These are phyloP conservation scores for Mycena citricolor DNA, from an alignment of 1,284 basidiomycete species.

Conservation along the genomic window DNA sequence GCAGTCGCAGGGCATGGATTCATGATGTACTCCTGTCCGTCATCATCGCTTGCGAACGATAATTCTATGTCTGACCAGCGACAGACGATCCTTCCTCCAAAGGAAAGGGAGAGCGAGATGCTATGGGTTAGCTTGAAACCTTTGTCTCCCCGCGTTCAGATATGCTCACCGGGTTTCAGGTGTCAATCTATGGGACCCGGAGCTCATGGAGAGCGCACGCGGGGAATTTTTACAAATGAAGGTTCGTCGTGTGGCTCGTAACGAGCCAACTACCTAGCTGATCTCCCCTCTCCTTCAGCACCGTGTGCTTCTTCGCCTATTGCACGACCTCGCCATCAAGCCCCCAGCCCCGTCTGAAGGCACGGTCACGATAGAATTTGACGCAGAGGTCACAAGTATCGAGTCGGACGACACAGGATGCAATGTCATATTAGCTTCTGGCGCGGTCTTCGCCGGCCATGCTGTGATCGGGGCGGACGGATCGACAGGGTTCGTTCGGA, in stretches of 20 bases:
- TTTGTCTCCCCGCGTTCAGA: background rate
- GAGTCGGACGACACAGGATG: background rate
- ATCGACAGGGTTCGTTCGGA: background rate
- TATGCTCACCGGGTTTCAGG: background rate
- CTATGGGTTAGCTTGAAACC: background rate
- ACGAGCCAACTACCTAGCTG: background rate
- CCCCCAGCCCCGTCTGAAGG: background rate
- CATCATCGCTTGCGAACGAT: background rate
- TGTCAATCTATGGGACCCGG: background rate
- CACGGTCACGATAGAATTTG: background rate
- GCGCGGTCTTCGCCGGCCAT: background rate
- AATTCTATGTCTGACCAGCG: background rate
- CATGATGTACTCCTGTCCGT: constrained; percentile 7
- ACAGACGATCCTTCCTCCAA: background rate
- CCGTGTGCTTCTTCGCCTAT: constrained; percentile 1
- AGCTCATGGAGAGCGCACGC: background rate
- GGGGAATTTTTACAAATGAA: background rate
- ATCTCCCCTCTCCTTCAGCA: background rate
- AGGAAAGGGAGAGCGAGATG: constrained; percentile 4
- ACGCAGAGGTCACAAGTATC: background rate
- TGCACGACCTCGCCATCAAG: background rate
- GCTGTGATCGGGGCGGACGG: constrained; percentile 15
- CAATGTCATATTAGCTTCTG: constrained; percentile 3
- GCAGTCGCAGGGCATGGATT: background rate
- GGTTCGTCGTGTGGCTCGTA: background rate